Evolutionary conservation across 148 eudicot genomes (phyloP), one percentile per base, ranked within the genome.

Genomic region (Heliamphora exappendiculata): DNA sequence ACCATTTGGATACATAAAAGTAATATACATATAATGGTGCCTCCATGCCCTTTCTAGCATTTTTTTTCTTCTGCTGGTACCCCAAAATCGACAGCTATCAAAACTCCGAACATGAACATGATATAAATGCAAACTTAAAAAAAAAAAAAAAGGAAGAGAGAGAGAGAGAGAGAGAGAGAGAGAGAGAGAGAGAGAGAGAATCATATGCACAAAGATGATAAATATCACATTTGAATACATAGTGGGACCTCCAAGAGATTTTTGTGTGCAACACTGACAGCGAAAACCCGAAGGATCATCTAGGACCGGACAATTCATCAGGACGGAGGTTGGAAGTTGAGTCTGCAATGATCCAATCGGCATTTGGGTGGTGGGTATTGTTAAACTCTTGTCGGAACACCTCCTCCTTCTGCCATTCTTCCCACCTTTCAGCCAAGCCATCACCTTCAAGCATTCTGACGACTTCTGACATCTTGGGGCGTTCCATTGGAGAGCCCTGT

Each of bases 401-500:
- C 64, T 86, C 89, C 5, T 84, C 86, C 75, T 79, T 84, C 75
- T 83, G 88, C 91, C 91, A 86, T 78, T 83, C 89, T 63, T 86
- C 89, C 91, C 91, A 88, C 67, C 84, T 82, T 79, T 86, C 83
- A 0, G 86, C 85, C 79, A 88, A 81, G 29, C 89, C 91, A 70
- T 83, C 85, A 16, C 91, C 91, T 81, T 88, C 86, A 0, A 88
- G 87, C 91, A 88, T 86, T 67, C 86, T 62, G 28, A 88, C 87
- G 47, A 88, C 89, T 19, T 86, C 89, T 5, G 86, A 84, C 91
- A 88, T 88, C 39, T 83, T 88, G 22, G 91, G 89, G 14, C 91
- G 86, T 69, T 82, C 84, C 45, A 22, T 44, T 1, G 89, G 84
- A 11, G 89, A 60, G 57, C 82, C 69, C 54, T 84, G 91, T 62